Base-by-base conservation (phyloP, 352 stramenopile species). In the Globisporangium rhizosaccharum region DNA sequence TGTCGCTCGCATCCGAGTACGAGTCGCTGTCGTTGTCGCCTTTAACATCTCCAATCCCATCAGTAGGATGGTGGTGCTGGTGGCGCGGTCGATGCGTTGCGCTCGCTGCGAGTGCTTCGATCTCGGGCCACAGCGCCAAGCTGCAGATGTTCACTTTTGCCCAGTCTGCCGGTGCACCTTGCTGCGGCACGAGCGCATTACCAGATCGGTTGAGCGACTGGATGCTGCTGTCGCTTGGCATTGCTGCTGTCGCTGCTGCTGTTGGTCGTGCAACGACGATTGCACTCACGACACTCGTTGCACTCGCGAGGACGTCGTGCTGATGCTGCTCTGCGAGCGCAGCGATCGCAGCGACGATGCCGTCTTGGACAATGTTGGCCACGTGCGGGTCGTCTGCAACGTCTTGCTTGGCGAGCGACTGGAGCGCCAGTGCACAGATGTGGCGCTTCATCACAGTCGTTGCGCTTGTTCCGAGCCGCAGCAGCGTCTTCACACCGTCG, bases 401-500 rank as follows among this genome's bases (percentile, higher is more conserved):
- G 61, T 72, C 74, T 36, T 79, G 75, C 6, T 70, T 76, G 20
- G 80, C 68, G 26, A 94, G 73, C 15, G 65, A 59, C 46, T 92
- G 82, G 37, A 94, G 64, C 23, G 84, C 66, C 18, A 90, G 59
- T 0, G 76, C 66, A 26, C 79, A 90, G 30, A 90, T 66, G 53
- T 93, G 82, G 23, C 80, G 75, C 71, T 87, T 83, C 50, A 83
- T 72, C 7, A 69, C 56, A 2, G 71, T 69, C 33, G 68, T 59
- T 2, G 77, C 67, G 30, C 37, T 81, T 14, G 70, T 76, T 1
- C 68, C 77, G 18, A 91, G 69, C 1, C 70, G 67, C 17, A 92
- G 59, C 17, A 91, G 64, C 39, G 74, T 71, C 56, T 87, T 88
- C n/a, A 91, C 79, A n/a, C 72, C 84, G 53, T 94, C 80, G 59